Conservation (phyloP, 2,329 filamentous ascomycete genomes). For the Ascochyta pisi region DNA sequence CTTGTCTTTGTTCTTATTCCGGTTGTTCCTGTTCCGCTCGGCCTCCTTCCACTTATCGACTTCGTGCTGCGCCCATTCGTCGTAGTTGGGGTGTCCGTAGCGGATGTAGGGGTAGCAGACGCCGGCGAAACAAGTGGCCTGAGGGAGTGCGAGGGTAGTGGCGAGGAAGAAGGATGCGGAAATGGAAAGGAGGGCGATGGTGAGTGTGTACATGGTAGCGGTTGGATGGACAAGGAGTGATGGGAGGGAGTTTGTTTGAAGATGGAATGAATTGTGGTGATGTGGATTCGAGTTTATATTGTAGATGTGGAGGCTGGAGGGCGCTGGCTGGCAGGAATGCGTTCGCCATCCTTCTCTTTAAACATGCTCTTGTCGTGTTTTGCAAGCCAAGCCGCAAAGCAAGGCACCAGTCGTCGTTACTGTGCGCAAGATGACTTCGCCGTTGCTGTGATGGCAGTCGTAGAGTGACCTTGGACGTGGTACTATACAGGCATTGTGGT, state of each 20-base stretch:
- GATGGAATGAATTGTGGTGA: not conserved
- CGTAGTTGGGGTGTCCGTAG: not conserved
- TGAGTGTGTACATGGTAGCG: conserved; percentile 15
- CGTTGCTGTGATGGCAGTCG: conserved; percentile 6
- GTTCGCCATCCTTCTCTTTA: conserved; percentile 7
- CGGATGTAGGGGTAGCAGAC: not conserved
- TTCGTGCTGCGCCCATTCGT: not conserved
- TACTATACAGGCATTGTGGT: conserved; percentile 10
- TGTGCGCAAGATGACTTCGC: not conserved
- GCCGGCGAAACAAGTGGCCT: not conserved
- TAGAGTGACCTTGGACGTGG: conserved; percentile 10
- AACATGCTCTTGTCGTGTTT: conserved; percentile 1
- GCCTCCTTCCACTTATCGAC: not conserved
- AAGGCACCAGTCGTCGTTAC: not conserved
- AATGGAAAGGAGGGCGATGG: conserved; percentile 12
- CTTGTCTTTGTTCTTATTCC: not conserved
- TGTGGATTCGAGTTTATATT: too few species aligned
- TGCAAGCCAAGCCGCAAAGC: not conserved
- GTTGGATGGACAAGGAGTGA: not conserved
- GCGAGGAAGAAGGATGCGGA: conserved; percentile 16
- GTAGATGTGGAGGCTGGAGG: conserved; percentile 7
- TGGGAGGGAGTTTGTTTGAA: not conserved
- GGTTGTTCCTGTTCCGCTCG: not conserved
- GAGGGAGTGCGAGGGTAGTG: conserved; percentile 5
- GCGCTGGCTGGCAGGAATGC: conserved; percentile 12